Percentiles rank a stretch among this genome's conserved stretches.
Conservation (phyloP, 148 eudicot genomes). For the Fagopyrum tataricum region DNA sequence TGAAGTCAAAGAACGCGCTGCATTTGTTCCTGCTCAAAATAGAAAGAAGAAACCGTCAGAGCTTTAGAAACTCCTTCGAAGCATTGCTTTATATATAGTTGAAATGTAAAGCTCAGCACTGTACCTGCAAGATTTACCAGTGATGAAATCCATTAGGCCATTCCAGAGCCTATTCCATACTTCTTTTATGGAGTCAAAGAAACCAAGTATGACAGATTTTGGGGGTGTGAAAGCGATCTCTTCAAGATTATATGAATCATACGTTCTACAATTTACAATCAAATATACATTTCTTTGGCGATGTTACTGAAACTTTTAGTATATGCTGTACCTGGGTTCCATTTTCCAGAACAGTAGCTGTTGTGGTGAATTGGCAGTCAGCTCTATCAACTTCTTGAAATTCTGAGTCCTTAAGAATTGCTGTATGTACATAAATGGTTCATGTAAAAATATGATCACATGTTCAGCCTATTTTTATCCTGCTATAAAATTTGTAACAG, state of each 20-base stretch:
- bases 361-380: slow-evolving; percentile 94
- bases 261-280: background rate
- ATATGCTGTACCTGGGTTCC: slow-evolving; percentile 70
- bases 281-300: background rate
- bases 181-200: slow-evolving; percentile 59
- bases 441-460: background rate
- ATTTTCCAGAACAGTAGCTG: slow-evolving; percentile 75
- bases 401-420: slow-evolving; percentile 82
- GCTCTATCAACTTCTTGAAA: slow-evolving; percentile 89
- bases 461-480: background rate
- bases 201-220: slow-evolving; percentile 40
- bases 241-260: background rate
- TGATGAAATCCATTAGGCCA: slow-evolving; percentile 60
- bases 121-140: slow-evolving; percentile 89
- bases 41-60: slow-evolving; percentile 10
- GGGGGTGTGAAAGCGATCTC: slow-evolving; percentile 58
- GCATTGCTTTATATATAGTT: background rate
- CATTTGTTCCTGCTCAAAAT: slow-evolving; percentile 60
- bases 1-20: slow-evolving; percentile 73
- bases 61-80: background rate
- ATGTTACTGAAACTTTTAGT: background rate
- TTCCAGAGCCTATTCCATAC: slow-evolving; percentile 66
- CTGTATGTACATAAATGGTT: slow-evolving; percentile 33
- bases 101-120: background rate
- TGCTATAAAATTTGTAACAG: background rate